Evolutionary conservation across 169 alveolate genomes (phyloP).

Genomic region (Pseudocohnilembus persalinus): DNA sequence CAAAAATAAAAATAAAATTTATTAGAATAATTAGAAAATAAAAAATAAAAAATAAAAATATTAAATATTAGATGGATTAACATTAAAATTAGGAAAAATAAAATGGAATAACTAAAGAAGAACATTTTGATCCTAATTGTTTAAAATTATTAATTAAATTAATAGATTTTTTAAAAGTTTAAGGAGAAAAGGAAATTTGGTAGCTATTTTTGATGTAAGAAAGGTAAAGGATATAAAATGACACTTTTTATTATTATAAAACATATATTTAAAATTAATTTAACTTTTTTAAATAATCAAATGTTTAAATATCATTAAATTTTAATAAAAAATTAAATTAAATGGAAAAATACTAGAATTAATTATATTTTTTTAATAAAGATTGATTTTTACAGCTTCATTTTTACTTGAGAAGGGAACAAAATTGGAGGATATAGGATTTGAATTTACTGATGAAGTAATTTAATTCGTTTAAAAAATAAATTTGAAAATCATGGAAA

Average conservation of each 20-base stretch:
- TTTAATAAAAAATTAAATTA: too few relatives aligned
- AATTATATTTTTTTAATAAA: too few relatives aligned
- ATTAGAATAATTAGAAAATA: too few relatives aligned
- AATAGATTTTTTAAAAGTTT: slow-evolving; percentile 7
- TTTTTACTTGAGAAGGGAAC: slow-evolving; percentile 14
- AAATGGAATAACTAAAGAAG: too few relatives aligned
- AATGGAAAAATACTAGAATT: too few relatives aligned
- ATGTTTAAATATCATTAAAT: too few relatives aligned
- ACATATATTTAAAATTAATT: too few relatives aligned
- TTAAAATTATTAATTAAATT: slow-evolving; percentile 12
- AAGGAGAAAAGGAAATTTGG: slow-evolving; percentile 11
- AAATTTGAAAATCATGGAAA: slow-evolving; percentile 13
- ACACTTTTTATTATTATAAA: too few relatives aligned
- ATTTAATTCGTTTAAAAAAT: slow-evolving; percentile 16
- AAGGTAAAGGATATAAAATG: too few relatives aligned
- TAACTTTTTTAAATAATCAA: too few relatives aligned
- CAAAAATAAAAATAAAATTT: too few relatives aligned
- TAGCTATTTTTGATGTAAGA: slow-evolving; percentile 8
- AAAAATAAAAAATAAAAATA: too few relatives aligned
- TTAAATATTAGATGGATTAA: neutral
- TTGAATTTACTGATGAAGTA: slow-evolving; percentile 7
- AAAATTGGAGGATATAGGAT: neutral
- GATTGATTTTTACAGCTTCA: neutral
- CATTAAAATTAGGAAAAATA: neutral
- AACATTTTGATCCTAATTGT: neutral